Conservation (phyloP, 495 filamentous ascomycete genomes). For the Darksidea phi region DNA sequence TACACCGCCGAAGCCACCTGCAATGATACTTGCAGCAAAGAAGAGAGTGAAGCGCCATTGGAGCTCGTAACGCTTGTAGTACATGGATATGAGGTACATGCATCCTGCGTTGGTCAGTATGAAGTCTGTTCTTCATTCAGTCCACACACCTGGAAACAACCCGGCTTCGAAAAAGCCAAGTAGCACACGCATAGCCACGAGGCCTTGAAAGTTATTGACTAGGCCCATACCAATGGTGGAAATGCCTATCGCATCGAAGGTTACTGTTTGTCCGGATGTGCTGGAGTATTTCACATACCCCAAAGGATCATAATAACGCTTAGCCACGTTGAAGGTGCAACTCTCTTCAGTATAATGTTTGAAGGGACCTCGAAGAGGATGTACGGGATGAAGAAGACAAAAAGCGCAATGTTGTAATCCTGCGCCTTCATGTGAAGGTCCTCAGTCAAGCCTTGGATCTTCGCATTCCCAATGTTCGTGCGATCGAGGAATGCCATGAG, state of each 20-base stretch:
- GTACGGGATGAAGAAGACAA: conserved; percentile 67
- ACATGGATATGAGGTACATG: conserved; percentile 58
- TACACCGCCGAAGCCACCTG: conserved; percentile 60
- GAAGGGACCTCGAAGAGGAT: conserved; percentile 63
- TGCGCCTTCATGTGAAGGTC: conserved; percentile 59
- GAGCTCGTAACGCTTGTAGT: conserved; percentile 62
- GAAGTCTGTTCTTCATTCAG: conserved; percentile 11
- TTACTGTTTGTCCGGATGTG: neutral
- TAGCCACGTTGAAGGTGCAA: conserved; percentile 58
- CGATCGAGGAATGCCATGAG: conserved; percentile 52
- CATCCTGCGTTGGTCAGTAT: conserved; percentile 8
- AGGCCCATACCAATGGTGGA: conserved; percentile 39
- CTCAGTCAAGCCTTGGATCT: conserved; percentile 58
- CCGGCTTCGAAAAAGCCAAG: conserved; percentile 42
- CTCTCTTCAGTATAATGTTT: conserved; percentile 65
- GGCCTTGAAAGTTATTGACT: conserved; percentile 26
- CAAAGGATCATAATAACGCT: conserved; percentile 46
- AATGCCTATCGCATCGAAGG: conserved; percentile 41
- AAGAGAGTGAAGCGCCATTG: conserved; percentile 59
- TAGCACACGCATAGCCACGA: conserved; percentile 25
- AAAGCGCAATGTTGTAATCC: conserved; percentile 61
- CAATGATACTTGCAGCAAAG: conserved; percentile 57
- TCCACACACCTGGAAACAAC: conserved; percentile 41
- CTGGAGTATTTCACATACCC: conserved; percentile 42
- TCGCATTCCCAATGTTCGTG: conserved; percentile 60